Conservation (phyloP, 2,329 filamentous ascomycete species). For the Diplodia intermedia region DNA sequence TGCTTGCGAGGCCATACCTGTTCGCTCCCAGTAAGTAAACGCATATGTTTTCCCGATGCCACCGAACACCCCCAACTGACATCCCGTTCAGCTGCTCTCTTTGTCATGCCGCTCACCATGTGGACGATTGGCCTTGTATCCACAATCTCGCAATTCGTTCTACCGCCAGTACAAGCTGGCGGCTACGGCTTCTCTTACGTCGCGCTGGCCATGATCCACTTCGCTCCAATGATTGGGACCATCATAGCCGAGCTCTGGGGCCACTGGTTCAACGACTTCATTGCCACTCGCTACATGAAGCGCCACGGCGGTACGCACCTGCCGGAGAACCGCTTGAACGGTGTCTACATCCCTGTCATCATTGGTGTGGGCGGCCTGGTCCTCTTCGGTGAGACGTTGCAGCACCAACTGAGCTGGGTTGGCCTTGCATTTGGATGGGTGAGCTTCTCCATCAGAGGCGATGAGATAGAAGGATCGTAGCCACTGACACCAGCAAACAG, state of each 20-base stretch:
- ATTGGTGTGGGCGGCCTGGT: conserved; percentile 45
- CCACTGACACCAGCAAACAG: not conserved
- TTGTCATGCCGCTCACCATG: conserved; percentile 39
- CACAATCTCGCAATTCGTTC: conserved; percentile 38
- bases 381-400: conserved; percentile 44
- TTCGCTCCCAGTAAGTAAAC: conserved; percentile 36
- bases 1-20: conserved; percentile 36
- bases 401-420: conserved; percentile 44
- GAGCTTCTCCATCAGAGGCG: not conserved
- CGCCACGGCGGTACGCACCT: conserved; percentile 41
- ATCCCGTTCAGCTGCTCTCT: conserved; percentile 25
- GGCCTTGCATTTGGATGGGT: conserved; percentile 46
- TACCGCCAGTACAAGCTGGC: conserved; percentile 37
- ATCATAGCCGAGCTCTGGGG: conserved; percentile 44
- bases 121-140: conserved; percentile 42
- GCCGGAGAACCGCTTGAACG: conserved; percentile 45
- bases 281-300: conserved; percentile 43
- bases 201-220: conserved; percentile 43
- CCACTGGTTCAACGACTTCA: conserved; percentile 49
- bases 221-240: conserved; percentile 47
- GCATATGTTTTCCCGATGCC: not conserved
- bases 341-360: conserved; percentile 43
- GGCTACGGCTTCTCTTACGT: conserved; percentile 32
- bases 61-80: not conserved
- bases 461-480: no score